Conservation (phyloP, 768 basidiomycete species). For the Fistulinella prunicolor region DNA sequence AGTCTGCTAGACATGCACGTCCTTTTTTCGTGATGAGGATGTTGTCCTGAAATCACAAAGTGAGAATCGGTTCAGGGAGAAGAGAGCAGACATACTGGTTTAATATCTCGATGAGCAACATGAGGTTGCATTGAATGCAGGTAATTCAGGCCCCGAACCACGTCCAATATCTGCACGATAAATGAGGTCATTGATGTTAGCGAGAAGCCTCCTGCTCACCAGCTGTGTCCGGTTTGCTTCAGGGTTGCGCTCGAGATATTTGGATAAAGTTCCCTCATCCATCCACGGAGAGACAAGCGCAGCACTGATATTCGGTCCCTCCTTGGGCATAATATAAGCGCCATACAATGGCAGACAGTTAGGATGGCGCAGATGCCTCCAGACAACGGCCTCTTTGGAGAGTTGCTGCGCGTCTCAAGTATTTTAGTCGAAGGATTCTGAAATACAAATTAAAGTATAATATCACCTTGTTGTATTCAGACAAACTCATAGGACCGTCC, state of each 20-base stretch:
- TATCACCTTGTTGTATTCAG: slow-evolving; percentile 19
- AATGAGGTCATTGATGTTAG: not conserved
- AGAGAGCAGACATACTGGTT: slow-evolving; percentile 23
- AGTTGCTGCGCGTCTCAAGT: slow-evolving; percentile 16
- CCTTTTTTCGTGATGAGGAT: slow-evolving; percentile 42
- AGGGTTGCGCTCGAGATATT: slow-evolving; percentile 29
- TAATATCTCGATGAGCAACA: slow-evolving; percentile 33
- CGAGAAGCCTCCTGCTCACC: slow-evolving; percentile 23
- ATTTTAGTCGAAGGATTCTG: not conserved
- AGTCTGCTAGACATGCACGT: slow-evolving; percentile 49
- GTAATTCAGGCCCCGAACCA: slow-evolving; percentile 42
- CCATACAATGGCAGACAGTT: slow-evolving; percentile 39
- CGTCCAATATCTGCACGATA: slow-evolving; percentile 37
- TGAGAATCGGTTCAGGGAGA: not conserved
- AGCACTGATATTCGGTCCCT: slow-evolving; percentile 14
- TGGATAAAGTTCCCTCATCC: slow-evolving; percentile 30
- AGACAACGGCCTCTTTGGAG: slow-evolving; percentile 33
- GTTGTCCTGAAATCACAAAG: slow-evolving; percentile 37
- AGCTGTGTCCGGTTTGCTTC: slow-evolving; percentile 26
- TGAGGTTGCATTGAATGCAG: slow-evolving; percentile 40
- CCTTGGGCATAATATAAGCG: slow-evolving; percentile 17
- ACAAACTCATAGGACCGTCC: not conserved
- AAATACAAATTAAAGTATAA: not conserved
- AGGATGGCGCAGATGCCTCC: slow-evolving; percentile 33
- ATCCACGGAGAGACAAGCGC: slow-evolving; percentile 42